A percentile compares a stretch with the other conserved stretches of the same genome.
phyloP scores from a whole-genome alignment of 352 stramenopile species.

The Phytophthora boehmeriae region DNA sequence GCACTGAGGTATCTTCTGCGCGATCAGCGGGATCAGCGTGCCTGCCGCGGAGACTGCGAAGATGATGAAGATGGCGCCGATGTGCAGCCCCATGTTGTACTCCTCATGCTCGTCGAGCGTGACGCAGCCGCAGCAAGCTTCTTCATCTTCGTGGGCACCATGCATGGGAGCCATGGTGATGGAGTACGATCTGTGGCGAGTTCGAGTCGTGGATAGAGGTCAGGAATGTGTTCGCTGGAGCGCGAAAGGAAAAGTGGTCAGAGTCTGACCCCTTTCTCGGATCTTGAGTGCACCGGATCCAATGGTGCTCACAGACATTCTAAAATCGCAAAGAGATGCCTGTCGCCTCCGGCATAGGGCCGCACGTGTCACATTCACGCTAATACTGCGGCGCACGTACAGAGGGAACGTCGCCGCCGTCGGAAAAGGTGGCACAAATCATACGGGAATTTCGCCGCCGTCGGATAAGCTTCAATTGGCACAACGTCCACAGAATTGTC shows the following conservation, averaged over 20 bases:
- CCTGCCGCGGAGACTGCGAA: conserved; percentile 51
- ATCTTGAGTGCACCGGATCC: neutral
- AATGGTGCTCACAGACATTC: neutral
- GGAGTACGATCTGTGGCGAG: neutral
- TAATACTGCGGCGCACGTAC: neutral
- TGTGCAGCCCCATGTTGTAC: conserved; percentile 58
- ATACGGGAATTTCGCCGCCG: neutral
- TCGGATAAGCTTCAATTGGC: conserved; percentile 14
- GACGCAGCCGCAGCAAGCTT: conserved; percentile 50
- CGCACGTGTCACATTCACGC: conserved; percentile 18
- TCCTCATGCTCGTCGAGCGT: conserved; percentile 36
- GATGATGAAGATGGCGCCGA: conserved; percentile 60
- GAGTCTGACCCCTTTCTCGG: neutral
- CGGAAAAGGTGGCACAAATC: conserved; percentile 17
- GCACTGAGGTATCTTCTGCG: conserved; percentile 39
- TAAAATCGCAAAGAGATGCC: conserved; percentile 15
- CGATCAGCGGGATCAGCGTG: conserved; percentile 52
- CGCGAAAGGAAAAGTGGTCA: conserved; percentile 22
- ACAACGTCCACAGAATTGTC: too few species aligned
- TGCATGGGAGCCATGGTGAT: conserved; percentile 38
- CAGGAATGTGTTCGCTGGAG: conserved; percentile 9
- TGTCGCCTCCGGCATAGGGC: neutral
- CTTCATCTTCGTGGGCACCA: too few species aligned
- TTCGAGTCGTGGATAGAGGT: neutral
- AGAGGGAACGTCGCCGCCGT: conserved; percentile 13